Percentiles rank a stretch among this genome's conserved stretches.
phyloP scores from a whole-genome alignment of 1,139 yeast genomes.

The Hanseniaspora gamundiae region DNA sequence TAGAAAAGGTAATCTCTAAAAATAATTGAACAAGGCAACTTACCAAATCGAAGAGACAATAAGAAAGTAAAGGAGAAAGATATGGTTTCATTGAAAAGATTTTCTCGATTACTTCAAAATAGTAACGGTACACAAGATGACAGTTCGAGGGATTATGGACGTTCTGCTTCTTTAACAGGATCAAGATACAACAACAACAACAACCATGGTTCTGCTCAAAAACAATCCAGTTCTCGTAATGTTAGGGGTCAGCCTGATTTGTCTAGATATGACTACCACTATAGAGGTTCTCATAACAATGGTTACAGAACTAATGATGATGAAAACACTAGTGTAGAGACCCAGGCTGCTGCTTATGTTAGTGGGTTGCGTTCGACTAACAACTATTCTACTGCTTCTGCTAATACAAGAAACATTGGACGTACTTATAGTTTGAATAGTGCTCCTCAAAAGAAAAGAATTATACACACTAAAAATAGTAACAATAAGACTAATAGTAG shows the following conservation, averaged over 20 bases:
- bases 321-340: background rate
- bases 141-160: background rate
- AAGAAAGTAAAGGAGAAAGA: background rate
- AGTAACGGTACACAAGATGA: background rate
- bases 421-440: background rate
- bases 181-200: background rate
- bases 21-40: too few relatives aligned
- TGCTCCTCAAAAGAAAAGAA: background rate
- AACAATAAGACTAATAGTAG: background rate
- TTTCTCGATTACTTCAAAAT: background rate
- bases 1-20: too few relatives aligned
- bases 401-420: background rate
- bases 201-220: too few relatives aligned
- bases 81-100: background rate
- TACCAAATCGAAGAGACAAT: background rate
- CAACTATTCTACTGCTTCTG: too few relatives aligned
- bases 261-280: constrained; percentile 8
- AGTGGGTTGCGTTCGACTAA: too few relatives aligned
- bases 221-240: too few relatives aligned
- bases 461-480: background rate
- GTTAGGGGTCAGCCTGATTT: constrained; percentile 4
- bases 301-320: constrained; percentile 5
- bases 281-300: constrained; percentile 6
- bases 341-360: background rate
- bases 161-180: too few relatives aligned